Percentiles rank a stretch among this genome's conserved stretches.
Evolutionary conservation across 1,139 yeast species (phyloP).

Genomic region (Hansenula sp.): DNA sequence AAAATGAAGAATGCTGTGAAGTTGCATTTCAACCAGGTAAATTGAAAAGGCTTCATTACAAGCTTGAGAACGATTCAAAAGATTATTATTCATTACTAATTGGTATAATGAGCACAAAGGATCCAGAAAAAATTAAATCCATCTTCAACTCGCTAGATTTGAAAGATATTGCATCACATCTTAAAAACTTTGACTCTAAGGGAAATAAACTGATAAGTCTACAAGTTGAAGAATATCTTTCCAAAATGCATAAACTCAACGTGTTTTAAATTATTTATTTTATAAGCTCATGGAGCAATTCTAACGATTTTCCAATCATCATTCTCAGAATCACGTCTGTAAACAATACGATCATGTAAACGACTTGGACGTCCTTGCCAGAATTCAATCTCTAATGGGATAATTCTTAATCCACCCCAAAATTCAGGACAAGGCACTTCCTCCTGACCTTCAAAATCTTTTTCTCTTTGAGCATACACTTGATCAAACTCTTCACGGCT

Average conservation of each 20-base stretch:
- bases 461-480: conserved; percentile 41
- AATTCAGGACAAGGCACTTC: conserved; percentile 84
- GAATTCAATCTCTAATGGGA: conserved; percentile 88
- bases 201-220: conserved; percentile 4
- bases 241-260: background rate
- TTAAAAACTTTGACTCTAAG: conserved; percentile 8
- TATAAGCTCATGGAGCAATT: conserved; percentile 63
- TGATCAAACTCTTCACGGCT: conserved; percentile 61
- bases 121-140: background rate
- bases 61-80: conserved; percentile 1
- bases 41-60: background rate
- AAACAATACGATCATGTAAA: conserved; percentile 86
- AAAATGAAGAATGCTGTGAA: conserved; percentile 1
- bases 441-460: conserved; percentile 56
- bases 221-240: conserved; percentile 6
- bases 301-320: conserved; percentile 61
- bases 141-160: conserved; percentile 6
- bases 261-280: no score
- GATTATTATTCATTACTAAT: conserved; percentile 10
- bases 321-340: conserved; percentile 47
- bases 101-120: conserved; percentile 2
- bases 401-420: conserved; percentile 93
- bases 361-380: conserved; percentile 96
- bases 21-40: background rate
- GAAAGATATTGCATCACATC: conserved; percentile 1